A percentile compares a stretch with the other conserved stretches of the same genome.
Conservation (phyloP, 2,329 filamentous ascomycete genomes). For the Ophiosphaerella narmari region DNA sequence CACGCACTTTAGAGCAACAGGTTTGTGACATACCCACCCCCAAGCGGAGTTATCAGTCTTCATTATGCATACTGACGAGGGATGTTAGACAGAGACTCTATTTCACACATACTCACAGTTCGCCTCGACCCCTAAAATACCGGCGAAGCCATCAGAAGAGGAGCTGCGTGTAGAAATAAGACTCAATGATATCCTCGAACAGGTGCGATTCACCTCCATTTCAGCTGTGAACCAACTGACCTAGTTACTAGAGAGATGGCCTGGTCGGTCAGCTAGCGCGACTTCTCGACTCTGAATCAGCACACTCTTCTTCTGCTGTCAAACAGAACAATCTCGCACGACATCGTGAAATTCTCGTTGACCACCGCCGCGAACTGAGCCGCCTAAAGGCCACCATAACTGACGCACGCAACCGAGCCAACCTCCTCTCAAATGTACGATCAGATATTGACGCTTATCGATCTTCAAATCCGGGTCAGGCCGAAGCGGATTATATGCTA, state of each 20-base stretch:
- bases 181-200: conserved; percentile 81
- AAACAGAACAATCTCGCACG: conserved; percentile 95
- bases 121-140: conserved; percentile 76
- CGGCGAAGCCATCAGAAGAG: conserved; percentile 81
- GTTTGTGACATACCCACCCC: conserved; percentile 54
- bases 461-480: conserved; percentile 76
- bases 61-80: conserved; percentile 27
- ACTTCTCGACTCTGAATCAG: conserved; percentile 89
- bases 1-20: conserved; percentile 85
- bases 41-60: conserved; percentile 17
- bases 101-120: conserved; percentile 92
- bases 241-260: conserved; percentile 68
- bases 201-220: conserved; percentile 57
- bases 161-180: conserved; percentile 79
- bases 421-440: conserved; percentile 87
- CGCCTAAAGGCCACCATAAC: conserved; percentile 75
- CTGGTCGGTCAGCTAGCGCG: conserved; percentile 82
- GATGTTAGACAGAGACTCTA: conserved; percentile 74
- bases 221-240: conserved; percentile 4
- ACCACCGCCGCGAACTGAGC: conserved; percentile 81
- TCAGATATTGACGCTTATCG: conserved; percentile 92
- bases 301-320: conserved; percentile 84
- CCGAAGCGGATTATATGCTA: conserved; percentile 96
- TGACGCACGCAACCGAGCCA: conserved; percentile 82
- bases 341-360: conserved; percentile 84